A percentile compares a stretch with the other conserved stretches of the same genome.
Conservation (phyloP, 345 rosid genomes). For the Camelina neglecta region DNA sequence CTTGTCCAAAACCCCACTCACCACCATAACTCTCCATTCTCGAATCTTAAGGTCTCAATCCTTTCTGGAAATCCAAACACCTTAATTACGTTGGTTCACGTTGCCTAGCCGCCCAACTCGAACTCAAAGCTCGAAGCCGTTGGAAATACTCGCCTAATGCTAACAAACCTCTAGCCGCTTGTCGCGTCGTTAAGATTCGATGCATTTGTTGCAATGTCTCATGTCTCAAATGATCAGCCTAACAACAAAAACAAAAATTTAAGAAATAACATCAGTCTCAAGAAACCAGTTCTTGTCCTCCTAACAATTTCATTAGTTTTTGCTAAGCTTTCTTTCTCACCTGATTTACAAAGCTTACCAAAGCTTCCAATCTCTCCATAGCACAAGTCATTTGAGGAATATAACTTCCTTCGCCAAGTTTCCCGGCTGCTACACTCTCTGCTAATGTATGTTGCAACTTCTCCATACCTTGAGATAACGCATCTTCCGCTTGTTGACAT, state of each 20-base stretch:
- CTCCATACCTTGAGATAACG: constrained; percentile 92
- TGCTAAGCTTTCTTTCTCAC: constrained; percentile 40
- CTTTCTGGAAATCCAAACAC: constrained; percentile 3
- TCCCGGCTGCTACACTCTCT: constrained; percentile 68
- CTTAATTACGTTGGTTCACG: constrained; percentile 55
- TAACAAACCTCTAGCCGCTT: constrained; percentile 82
- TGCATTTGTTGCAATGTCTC: constrained; percentile 85
- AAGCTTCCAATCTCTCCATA: constrained; percentile 72
- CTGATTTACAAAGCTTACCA: constrained; percentile 84
- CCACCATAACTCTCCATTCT: constrained; percentile 16
- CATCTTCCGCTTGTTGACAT: constrained; percentile 98
- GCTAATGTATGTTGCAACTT: constrained; percentile 77
- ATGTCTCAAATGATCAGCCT: constrained; percentile 95
- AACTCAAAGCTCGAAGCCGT: constrained; percentile 72
- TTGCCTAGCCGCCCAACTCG: constrained; percentile 63
- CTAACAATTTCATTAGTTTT: not conserved
- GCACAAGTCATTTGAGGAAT: constrained; percentile 65
- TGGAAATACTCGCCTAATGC: constrained; percentile 86
- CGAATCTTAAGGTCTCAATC: constrained; percentile 3
- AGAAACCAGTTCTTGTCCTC: not conserved
- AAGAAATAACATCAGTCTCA: not conserved
- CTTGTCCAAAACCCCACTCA: constrained; percentile 19
- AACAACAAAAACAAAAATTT: constrained; percentile 29
- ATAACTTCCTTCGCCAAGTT: constrained; percentile 59
- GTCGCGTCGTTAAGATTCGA: constrained; percentile 69